Evolutionary conservation across 352 stramenopile species (phyloP), one percentile per base, ranked within the genome.

Genomic region (Phytophthora brassicae): DNA sequence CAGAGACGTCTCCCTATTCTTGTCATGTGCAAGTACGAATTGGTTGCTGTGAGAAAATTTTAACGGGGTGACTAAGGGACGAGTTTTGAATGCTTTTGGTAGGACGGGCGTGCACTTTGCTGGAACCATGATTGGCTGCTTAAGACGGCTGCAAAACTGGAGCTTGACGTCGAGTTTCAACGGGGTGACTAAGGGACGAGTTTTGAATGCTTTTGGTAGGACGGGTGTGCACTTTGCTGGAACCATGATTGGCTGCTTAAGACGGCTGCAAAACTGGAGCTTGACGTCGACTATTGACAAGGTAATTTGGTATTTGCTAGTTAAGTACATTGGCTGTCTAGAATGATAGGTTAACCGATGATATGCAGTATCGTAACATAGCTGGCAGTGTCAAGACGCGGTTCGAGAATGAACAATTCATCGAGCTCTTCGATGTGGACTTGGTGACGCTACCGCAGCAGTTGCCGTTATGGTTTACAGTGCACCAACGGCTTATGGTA

Each of bases 371-470:
- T 67, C 84, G 86, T 26, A 95, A 95, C 43, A 77, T 95, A 44
- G 84, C 84, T 13, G 89, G 84, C 60, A 93, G 70, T 60, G 75
- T 92, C 68, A 95, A 95, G 64, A 94, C 84, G 54, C 76, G 85
- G 22, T 95, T 94, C 38, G 86, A 95, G 60, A 92, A 95, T 56
- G 86, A 95, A 59, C 86, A 95, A 63, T 95, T 95, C 55, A 95
- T 95, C 28, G 86, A 95, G 58, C 72, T 95, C 12, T 95, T 95
- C 44, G 86, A 95, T 44, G 83, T 93, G 29, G 86, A 94, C 55
- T 72, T 94, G 23, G 86, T 93, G 45, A 92, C 82, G 17, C 51
- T 94, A 12, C 86, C 86, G 13, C 77, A 90, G 49, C 79, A 94
- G 16, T 52, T 95, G 11, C 86, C 86, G 6, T 65, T 71, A 17